Conservation (phyloP, 1,284 basidiomycete species). For the Irpex rosettiformis region DNA sequence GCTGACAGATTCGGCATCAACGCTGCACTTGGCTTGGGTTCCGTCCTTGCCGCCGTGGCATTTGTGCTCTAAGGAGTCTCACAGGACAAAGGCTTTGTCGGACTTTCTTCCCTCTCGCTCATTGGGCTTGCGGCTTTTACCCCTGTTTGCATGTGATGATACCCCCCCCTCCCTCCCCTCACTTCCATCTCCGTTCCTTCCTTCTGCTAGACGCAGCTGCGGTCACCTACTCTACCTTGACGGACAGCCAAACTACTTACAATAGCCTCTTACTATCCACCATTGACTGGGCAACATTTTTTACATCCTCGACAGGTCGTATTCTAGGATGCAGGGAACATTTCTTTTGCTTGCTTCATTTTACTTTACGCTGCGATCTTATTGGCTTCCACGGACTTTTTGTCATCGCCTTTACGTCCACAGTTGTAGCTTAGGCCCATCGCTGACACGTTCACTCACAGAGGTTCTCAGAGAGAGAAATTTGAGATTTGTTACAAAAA, state of each 20-base stretch:
- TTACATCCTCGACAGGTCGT: constrained; percentile 1
- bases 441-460: not conserved
- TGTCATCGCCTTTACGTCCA: not conserved
- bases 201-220: not conserved
- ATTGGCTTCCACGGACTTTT: not conserved
- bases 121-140: not conserved
- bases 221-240: not conserved
- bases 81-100: not conserved
- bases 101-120: not conserved
- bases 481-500: not conserved
- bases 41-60: constrained; percentile 15
- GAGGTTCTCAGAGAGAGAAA: not conserved
- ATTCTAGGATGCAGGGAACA: not conserved
- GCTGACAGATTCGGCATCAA: constrained; percentile 13
- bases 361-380: not conserved
- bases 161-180: not conserved
- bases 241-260: not conserved
- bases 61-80: constrained; percentile 12
- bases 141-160: not conserved
- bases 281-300: not conserved
- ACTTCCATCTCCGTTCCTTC: too few relatives aligned
- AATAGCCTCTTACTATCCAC: not conserved
- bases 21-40: constrained; percentile 18
- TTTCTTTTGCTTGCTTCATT: not conserved
- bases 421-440: not conserved